Percentiles rank a stretch among this genome's conserved stretches.
Conservation (phyloP, 306 rosid genomes). For the Trichosanthes cucumerina region DNA sequence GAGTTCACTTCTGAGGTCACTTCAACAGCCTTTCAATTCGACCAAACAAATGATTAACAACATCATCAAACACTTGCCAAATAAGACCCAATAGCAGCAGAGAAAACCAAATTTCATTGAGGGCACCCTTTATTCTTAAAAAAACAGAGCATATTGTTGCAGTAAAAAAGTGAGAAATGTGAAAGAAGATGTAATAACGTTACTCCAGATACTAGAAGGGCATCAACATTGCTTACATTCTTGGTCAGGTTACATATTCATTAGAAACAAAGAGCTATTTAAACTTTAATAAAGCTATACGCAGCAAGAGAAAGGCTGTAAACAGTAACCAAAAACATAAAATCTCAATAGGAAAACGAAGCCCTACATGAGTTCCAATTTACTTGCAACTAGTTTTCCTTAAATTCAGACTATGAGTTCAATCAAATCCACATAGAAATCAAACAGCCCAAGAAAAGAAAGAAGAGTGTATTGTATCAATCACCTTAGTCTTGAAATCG, state of each 20-base stretch:
- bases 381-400: neutral
- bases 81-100: neutral
- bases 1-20: constrained; percentile 43
- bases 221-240: neutral
- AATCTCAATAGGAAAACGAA: too few species aligned
- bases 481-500: constrained; percentile 60
- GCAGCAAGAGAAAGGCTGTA: neutral
- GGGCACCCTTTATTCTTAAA: neutral
- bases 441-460: neutral
- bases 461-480: neutral
- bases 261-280: neutral
- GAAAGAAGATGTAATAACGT: neutral
- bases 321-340: neutral
- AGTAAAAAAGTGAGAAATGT: neutral
- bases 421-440: neutral
- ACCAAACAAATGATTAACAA: neutral
- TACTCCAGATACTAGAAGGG: neutral
- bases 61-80: neutral
- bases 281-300: neutral
- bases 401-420: neutral
- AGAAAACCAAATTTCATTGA: neutral
- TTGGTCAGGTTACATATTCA: neutral
- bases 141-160: neutral
- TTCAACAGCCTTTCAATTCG: constrained; percentile 47
- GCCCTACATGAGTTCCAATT: neutral